These are phyloP conservation scores for Tritrichomonas musculus DNA, from an alignment of 208 protist genomes.

Conservation along the genomic window DNA sequence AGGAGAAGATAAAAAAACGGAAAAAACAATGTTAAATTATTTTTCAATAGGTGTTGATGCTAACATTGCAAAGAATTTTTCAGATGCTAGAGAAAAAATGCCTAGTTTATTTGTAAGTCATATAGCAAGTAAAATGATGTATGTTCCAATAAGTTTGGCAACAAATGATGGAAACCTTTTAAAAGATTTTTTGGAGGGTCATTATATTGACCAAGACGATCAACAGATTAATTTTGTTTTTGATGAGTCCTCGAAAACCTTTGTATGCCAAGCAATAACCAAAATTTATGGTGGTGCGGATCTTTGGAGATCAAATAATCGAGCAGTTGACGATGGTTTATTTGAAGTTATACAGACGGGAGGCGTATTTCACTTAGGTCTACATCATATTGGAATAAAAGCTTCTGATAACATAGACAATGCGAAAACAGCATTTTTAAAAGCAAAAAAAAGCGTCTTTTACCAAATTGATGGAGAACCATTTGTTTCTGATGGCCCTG, in stretches of 20 bases:
- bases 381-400: neutral
- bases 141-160: neutral
- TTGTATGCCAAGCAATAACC: neutral
- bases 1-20: too few species aligned
- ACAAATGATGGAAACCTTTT: neutral
- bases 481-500: neutral
- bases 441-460: neutral
- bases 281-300: neutral
- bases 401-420: neutral
- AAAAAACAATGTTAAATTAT: neutral
- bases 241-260: neutral
- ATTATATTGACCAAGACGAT: neutral
- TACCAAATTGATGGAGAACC: constrained; percentile 25
- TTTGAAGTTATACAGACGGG: neutral
- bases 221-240: neutral
- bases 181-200: neutral
- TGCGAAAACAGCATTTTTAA: neutral
- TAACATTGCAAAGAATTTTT: neutral
- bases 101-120: neutral
- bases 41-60: constrained; percentile 6
- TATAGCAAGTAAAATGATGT: neutral
- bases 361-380: neutral
- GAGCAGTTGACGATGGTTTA: neutral
- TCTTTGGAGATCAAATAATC: neutral
- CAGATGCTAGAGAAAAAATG: neutral